Evolutionary conservation across 169 alveolate species (phyloP).

Genomic region (Besnoitia besnoiti): DNA sequence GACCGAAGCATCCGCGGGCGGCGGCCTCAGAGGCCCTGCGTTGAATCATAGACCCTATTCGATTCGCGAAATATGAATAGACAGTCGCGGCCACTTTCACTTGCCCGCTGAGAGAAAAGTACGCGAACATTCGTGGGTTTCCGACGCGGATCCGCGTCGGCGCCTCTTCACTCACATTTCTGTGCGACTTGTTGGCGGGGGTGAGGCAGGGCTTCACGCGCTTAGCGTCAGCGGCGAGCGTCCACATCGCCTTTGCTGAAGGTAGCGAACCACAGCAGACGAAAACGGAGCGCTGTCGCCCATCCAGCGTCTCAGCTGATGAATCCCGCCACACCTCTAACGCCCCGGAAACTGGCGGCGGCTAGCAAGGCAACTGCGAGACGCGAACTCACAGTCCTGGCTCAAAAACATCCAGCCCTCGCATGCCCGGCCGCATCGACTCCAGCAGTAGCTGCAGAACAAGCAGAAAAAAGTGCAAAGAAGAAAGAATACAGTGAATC

Average conservation of each 20-base stretch:
- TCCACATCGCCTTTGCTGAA: background rate
- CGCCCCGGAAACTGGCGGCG: background rate
- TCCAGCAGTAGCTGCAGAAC: conserved; percentile 7
- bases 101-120: too few relatives aligned
- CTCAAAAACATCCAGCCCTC: conserved; percentile 27
- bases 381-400: background rate
- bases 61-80: too few relatives aligned
- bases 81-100: too few relatives aligned
- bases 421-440: conserved; percentile 19
- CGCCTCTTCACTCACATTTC: conserved; percentile 23
- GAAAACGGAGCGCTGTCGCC: background rate
- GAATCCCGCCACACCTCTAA: background rate
- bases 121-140: too few relatives aligned
- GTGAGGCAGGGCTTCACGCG: conserved; percentile 23
- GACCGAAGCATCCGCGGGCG: too few relatives aligned
- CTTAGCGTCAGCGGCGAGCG: conserved; percentile 12
- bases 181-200: conserved; percentile 18
- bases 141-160: too few relatives aligned
- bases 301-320: background rate
- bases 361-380: background rate
- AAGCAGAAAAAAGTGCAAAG: background rate
- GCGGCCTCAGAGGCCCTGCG: too few relatives aligned
- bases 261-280: background rate
- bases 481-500: background rate
- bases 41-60: too few relatives aligned